Base-by-base conservation (phyloP, 2,329 filamentous ascomycete species). In the Blumeria graminis region DNA sequence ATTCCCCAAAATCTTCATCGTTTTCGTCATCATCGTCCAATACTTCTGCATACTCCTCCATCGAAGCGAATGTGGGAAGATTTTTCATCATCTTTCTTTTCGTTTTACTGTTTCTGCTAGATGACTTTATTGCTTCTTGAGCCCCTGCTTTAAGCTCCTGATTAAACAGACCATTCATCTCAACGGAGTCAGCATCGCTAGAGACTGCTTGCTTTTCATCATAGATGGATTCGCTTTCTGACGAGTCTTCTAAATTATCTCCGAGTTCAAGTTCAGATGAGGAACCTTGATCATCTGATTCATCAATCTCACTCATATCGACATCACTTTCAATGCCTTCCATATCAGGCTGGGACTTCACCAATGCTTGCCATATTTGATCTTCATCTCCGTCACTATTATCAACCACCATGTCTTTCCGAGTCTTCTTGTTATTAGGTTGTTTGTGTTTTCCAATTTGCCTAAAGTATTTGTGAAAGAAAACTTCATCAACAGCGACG, bases 391-490 rank as follows among this genome's bases (percentile, higher is more conserved):
- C 80, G 28, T 74, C 75, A 38, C 68, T 68, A n/a, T 66, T 68
- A 11, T 65, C 67, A n/a, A 62, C 66, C 5, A 35, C 41, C 64
- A 68, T 72, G 72, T 64, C 74, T 76, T 61, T 74, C 72, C 55
- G 71, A 70, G 67, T 77, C 75, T 69, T 76, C 77, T 63, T 75
- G 74, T 63, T 73, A 75, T 59, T 67, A 67, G 11, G n/a, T 60
- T 74, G 75, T 53, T 73, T 76, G 10, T 72, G 70, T 66, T 82
- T 87, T 60, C 80, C 80, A 56, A 85, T 70, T 59, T 82, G 78
- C 58, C 79, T 82, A 70, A 98, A 98, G 77, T 98, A 98, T 62
- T 87, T 82, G 69, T 98, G 92, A 78, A 98, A 98, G 78, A 98
- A 98, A 41, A 88, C 85, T 66, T 98, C 92, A 61, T 98, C 89